Percentiles rank a stretch among this genome's conserved stretches.
phyloP scores from a whole-genome alignment of 495 filamentous ascomycete genomes.

The Daldinia bambusicola region DNA sequence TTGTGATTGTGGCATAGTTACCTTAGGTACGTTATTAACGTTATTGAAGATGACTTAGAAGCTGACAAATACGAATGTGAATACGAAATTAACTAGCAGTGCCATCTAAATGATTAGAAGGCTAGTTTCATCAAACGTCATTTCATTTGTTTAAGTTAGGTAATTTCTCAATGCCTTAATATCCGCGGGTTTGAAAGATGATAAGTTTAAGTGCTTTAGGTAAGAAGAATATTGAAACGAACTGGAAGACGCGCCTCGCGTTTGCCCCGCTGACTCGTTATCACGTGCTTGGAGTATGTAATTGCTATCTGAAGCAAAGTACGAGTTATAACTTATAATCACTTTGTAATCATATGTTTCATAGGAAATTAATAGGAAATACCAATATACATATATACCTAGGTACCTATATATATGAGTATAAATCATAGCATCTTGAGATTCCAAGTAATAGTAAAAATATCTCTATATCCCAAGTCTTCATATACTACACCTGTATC shows the following conservation, averaged over 20 bases:
- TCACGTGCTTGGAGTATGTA: conserved; percentile 24
- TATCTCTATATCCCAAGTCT: background rate
- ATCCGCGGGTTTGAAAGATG: too few relatives aligned
- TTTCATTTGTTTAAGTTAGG: background rate
- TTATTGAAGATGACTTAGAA: background rate
- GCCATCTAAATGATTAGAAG: background rate
- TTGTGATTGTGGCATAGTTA: conserved; percentile 37
- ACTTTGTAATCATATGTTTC: background rate
- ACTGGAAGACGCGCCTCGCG: conserved; percentile 32
- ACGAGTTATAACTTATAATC: background rate
- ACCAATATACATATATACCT: too few relatives aligned
- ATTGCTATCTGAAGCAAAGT: background rate
- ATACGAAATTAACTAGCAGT: background rate
- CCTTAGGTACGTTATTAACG: too few relatives aligned
- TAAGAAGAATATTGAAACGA: background rate
- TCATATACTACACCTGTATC: conserved; percentile 3
- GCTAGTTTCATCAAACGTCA: background rate
- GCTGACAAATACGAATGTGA: background rate
- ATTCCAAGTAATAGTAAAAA: background rate
- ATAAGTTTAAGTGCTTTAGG: background rate
- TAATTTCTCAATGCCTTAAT: too few relatives aligned
- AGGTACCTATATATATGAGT: background rate
- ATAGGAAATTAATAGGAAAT: background rate
- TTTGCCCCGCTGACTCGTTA: conserved; percentile 32
- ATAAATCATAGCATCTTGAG: background rate